Evolutionary conservation across 2,329 filamentous ascomycete species (phyloP).

Genomic region (Exophiala sp.): DNA sequence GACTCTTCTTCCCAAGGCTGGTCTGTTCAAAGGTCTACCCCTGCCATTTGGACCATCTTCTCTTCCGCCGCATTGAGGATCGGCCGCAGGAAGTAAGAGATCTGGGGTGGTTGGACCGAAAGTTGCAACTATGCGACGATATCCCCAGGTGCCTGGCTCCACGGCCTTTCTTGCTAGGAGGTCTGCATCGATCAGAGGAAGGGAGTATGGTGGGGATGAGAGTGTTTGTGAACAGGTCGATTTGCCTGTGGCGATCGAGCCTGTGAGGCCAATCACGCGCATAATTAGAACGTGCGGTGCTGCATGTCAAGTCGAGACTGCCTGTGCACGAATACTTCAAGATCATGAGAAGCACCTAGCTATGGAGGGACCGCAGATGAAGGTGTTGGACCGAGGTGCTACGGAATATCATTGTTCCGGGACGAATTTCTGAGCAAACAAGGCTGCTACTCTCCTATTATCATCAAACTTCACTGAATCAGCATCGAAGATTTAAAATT

Average conservation of each 20-base stretch:
- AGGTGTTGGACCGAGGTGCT: too few species aligned
- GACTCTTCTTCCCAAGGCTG: conserved; percentile 77
- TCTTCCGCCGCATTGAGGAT: conserved; percentile 32
- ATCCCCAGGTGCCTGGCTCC: conserved; percentile 82
- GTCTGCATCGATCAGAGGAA: conserved; percentile 94
- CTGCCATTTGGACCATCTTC: conserved; percentile 41
- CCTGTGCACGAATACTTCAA: background rate
- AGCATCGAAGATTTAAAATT: too few species aligned
- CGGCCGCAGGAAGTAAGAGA: conserved; percentile 63
- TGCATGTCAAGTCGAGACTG: background rate
- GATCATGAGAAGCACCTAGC: too few species aligned
- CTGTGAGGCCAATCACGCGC: conserved; percentile 93
- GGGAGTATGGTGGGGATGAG: conserved; percentile 71
- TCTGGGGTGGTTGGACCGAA: conserved; percentile 83
- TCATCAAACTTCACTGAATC: too few species aligned
- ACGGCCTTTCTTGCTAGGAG: conserved; percentile 88
- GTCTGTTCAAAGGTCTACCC: conserved; percentile 76
- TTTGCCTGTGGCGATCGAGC: conserved; percentile 97
- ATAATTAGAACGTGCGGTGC: conserved; percentile 47
- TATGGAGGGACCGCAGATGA: too few species aligned
- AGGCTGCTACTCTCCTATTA: too few species aligned
- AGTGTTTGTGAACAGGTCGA: conserved; percentile 88
- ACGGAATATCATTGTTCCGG: too few species aligned
- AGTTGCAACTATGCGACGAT: conserved; percentile 74
- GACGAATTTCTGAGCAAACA: too few species aligned